These are phyloP conservation scores for Cyclaneusma minus DNA, from an alignment of 2,329 filamentous ascomycete genomes.

Conservation along the genomic window DNA sequence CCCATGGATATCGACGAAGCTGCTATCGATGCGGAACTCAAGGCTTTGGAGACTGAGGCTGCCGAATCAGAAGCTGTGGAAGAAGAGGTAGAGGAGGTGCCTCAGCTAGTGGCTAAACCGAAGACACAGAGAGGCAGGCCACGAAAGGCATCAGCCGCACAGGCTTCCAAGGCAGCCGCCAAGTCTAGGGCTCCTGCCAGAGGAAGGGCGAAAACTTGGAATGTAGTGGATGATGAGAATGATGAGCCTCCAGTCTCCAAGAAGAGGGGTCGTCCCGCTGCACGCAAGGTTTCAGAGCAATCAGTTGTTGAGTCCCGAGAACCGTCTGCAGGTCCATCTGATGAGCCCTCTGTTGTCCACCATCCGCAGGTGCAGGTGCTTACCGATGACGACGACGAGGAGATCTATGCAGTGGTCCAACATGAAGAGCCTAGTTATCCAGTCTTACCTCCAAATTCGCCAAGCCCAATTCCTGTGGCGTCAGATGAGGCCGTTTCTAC, in stretches of 20 bases:
- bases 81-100: conserved; percentile 4
- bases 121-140: conserved; percentile 10
- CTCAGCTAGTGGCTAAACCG: conserved; percentile 7
- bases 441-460: no score
- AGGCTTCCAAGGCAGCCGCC: neutral
- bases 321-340: no score
- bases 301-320: no score
- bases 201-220: neutral
- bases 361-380: no score
- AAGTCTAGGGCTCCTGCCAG: neutral
- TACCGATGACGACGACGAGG: no score
- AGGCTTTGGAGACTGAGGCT: conserved; percentile 15
- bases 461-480: no score
- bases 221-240: neutral
- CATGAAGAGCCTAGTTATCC: no score
- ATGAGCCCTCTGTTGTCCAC: no score
- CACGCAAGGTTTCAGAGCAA: no score
- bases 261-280: no score
- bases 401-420: no score
- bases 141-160: conserved; percentile 8
- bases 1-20: conserved; percentile 14
- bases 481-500: no score
- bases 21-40: conserved; percentile 15
- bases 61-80: conserved; percentile 9
- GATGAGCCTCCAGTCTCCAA: neutral